phyloP scores from a whole-genome alignment of 345 rosid genomes.

The Citrus sinensis region DNA sequence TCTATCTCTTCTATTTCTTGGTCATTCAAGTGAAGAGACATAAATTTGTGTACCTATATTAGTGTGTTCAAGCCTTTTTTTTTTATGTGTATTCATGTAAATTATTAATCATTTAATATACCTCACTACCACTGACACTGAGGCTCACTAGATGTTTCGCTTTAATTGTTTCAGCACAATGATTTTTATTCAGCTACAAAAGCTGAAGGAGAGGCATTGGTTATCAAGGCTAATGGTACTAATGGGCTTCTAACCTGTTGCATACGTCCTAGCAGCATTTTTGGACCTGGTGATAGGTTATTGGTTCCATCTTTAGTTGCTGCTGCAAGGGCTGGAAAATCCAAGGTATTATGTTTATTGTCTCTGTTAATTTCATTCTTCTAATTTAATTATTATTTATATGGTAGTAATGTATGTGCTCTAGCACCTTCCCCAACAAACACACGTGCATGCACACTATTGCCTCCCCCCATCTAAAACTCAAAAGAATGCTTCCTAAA shows the following conservation, averaged over 20 bases:
- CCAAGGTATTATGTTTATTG: conserved; percentile 50
- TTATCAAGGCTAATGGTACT: conserved; percentile 65
- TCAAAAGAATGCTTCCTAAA: neutral
- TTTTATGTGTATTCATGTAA: neutral
- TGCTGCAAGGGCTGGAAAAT: conserved; percentile 88
- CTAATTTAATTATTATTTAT: neutral
- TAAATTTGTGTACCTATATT: neutral
- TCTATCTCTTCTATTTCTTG: neutral
- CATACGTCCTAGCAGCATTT: conserved; percentile 89
- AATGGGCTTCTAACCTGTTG: conserved; percentile 87
- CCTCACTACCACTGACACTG: neutral
- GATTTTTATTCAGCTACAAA: conserved; percentile 90
- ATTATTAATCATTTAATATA: neutral
- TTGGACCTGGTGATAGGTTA: conserved; percentile 93
- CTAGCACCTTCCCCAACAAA: neutral
- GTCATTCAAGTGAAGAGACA: neutral
- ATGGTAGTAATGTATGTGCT: neutral
- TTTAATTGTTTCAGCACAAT: conserved; percentile 53
- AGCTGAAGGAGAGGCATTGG: conserved; percentile 77
- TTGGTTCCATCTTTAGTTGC: conserved; percentile 75
- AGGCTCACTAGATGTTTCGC: neutral
- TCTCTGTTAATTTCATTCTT: neutral
- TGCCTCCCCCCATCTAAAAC: neutral
- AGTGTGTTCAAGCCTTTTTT: too few species aligned
- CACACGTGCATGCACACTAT: neutral